Evolutionary conservation across 2,329 filamentous ascomycete species (phyloP).

Genomic region (Fusarium sp.): DNA sequence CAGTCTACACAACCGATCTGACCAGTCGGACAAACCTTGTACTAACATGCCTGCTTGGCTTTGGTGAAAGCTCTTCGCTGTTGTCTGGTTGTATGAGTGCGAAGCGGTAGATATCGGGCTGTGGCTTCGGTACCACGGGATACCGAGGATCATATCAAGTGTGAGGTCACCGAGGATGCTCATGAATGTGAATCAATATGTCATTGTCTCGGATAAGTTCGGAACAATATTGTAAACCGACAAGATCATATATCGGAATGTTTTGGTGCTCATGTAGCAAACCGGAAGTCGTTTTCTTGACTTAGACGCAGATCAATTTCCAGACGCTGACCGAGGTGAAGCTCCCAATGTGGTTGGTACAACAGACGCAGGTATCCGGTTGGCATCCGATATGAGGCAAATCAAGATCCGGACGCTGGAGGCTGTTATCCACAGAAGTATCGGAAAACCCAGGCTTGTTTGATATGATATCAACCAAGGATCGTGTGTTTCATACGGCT

Average conservation of each 20-base stretch:
- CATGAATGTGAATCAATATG: constrained; percentile 34
- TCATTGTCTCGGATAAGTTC: constrained; percentile 35
- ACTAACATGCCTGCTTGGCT: neutral
- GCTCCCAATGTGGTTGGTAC: constrained; percentile 20
- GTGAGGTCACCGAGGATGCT: constrained; percentile 38
- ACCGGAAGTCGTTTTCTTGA: constrained; percentile 29
- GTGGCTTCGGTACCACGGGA: constrained; percentile 38
- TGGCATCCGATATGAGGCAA: neutral
- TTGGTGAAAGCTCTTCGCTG: constrained; percentile 3
- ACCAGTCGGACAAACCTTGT: neutral
- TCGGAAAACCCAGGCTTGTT: constrained; percentile 15
- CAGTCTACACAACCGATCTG: neutral
- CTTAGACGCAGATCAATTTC: constrained; percentile 34
- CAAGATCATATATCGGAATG: constrained; percentile 31
- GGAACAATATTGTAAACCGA: constrained; percentile 21
- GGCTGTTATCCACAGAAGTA: constrained; percentile 3
- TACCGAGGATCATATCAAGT: constrained; percentile 44
- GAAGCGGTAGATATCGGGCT: constrained; percentile 32
- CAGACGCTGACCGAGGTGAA: constrained; percentile 40
- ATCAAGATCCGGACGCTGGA: constrained; percentile 17
- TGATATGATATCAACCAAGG: neutral
- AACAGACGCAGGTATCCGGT: constrained; percentile 13
- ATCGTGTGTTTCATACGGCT: constrained; percentile 7
- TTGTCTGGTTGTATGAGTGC: constrained; percentile 32
- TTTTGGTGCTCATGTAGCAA: constrained; percentile 36